Evolutionary conservation across 2,329 filamentous ascomycete species (phyloP).

Genomic region (Diaporthe vaccinii): DNA sequence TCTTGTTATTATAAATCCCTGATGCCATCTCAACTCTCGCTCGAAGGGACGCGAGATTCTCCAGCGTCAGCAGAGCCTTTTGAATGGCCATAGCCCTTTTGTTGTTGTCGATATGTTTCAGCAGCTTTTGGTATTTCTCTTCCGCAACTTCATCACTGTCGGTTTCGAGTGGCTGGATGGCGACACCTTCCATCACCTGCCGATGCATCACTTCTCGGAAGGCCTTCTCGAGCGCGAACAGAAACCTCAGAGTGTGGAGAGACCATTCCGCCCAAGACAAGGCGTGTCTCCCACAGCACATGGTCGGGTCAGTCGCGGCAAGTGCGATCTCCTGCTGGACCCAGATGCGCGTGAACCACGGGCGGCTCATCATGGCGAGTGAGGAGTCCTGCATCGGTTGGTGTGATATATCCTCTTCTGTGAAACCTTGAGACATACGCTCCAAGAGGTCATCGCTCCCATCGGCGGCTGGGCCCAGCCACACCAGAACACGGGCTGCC

Average conservation of each 20-base stretch:
- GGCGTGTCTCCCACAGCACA: not conserved
- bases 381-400: not conserved
- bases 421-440: not conserved
- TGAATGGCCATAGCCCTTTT: not conserved
- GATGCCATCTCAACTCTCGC: not conserved
- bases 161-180: not conserved
- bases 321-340: constrained; percentile 45
- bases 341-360: constrained; percentile 43
- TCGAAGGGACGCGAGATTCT: not conserved
- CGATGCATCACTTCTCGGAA: not conserved
- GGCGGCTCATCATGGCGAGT: not conserved
- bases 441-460: constrained; percentile 33
- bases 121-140: not conserved
- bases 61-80: not conserved
- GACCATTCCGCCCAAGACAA: not conserved
- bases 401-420: not conserved
- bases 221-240: not conserved
- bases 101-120: not conserved
- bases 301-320: not conserved
- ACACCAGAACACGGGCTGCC: constrained; percentile 42
- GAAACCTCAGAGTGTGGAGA: not conserved
- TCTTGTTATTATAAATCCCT: not conserved
- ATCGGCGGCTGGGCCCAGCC: constrained; percentile 41
- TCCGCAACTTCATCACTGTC: not conserved
- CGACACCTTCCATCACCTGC: not conserved